These are phyloP conservation scores for Suillus brevipes DNA, from an alignment of 768 basidiomycete species.

Conservation along the genomic window DNA sequence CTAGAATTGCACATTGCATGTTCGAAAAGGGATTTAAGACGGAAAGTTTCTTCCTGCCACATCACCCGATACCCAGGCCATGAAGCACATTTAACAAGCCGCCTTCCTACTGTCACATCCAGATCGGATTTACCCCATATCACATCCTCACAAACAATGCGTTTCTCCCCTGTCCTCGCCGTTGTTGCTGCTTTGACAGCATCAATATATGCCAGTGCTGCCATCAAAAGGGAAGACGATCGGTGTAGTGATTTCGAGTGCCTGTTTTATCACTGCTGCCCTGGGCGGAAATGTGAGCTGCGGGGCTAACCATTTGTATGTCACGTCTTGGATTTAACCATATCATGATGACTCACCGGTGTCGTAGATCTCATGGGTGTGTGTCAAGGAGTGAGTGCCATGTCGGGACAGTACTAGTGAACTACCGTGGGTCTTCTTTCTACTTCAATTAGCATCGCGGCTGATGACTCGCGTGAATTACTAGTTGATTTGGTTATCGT, in stretches of 20 bases:
- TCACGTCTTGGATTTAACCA: background rate
- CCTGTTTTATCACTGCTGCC: accelerated
- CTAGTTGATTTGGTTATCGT: background rate
- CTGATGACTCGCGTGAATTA: background rate
- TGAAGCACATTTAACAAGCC: background rate
- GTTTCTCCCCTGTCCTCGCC: background rate
- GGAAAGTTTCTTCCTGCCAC: background rate
- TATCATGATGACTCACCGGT: background rate
- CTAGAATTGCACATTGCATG: background rate
- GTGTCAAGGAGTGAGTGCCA: background rate
- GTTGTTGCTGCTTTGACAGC: background rate
- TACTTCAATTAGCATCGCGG: background rate
- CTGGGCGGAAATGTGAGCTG: background rate
- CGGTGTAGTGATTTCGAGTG: background rate
- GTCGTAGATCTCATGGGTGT: background rate
- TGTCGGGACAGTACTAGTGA: background rate
- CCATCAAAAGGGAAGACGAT: no score
- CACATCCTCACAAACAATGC: background rate
- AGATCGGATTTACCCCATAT: background rate
- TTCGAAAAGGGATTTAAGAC: background rate
- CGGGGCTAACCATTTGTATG: background rate
- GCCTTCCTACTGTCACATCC: background rate
- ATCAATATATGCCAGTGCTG: background rate
- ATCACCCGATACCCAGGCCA: background rate
- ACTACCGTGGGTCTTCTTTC: background rate